Evolutionary conservation across 768 basidiomycete genomes (phyloP), one percentile per base, ranked within the genome.

Genomic region (Agrocybe praecox): DNA sequence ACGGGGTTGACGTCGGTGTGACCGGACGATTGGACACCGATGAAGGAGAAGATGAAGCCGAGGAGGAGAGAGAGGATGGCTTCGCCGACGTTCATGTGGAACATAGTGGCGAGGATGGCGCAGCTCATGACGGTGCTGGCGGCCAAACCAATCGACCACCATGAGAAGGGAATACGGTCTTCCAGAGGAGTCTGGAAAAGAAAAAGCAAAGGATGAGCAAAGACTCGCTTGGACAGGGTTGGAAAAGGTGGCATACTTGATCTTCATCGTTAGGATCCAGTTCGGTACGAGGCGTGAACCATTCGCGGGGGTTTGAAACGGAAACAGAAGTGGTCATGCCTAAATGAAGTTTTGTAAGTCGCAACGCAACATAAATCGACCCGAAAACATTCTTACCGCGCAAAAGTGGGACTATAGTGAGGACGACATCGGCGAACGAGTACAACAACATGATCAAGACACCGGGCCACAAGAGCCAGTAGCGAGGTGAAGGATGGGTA

Each of bases 381-480:
- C 32, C 29, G n/a, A 12, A 56, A 10, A 47, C 32, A 3, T 29
- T 60, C 64, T 59, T 54, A 77, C 72, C 60, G n/a, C 45, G 45
- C 53, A 77, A 32, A 52, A 77, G 56, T 32, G 79, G 76, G 6
- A 68, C 58, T 44, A 78, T 60, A 60, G 69, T 77, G 59, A 83
- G 62, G 48, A 74, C 55, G 54, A 85, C 75, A 55, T 85, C 84
- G 32, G 79, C 74, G 65, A 84, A 83, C 46, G 83, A 81, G 68
- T 83, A 85, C 55, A 85, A 61, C 61, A 87, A 72, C 82, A 87
- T 85, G 69, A 85, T 74, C 46, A 85, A 65, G 56, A 85, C 80
- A 67, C 85, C 84, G 33, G 84, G 84, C 85, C 84, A 85, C 33
- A 85, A 68, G 47, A 86, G 72, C 85, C 84, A 85, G 68, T 85